phyloP scores from a whole-genome alignment of 106 monocot genomes.

The Acorus gramineus region DNA sequence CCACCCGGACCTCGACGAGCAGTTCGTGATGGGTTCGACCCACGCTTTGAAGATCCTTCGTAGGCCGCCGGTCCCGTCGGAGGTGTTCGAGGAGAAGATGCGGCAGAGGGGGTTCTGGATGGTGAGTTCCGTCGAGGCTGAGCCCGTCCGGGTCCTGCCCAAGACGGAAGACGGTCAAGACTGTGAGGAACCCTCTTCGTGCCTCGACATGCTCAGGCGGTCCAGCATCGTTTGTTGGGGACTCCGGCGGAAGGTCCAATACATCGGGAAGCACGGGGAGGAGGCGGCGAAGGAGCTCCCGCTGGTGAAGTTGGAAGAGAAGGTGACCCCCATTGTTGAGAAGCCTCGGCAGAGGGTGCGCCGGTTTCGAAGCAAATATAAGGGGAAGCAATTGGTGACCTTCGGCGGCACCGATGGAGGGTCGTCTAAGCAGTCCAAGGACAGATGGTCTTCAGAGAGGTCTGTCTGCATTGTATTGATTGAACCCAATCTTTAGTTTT shows the following conservation, averaged over 20 bases:
- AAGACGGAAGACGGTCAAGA: slow-evolving; percentile 3
- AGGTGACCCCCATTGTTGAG: slow-evolving; percentile 2
- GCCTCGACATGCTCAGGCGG: slow-evolving; percentile 23
- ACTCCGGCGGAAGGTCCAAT: slow-evolving; percentile 41
- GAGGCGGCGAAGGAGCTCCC: neutral
- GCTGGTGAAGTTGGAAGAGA: neutral
- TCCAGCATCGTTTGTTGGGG: slow-evolving; percentile 48
- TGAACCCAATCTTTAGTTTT: neutral
- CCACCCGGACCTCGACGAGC: slow-evolving; percentile 77
- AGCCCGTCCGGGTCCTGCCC: neutral
- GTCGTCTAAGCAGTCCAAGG: slow-evolving; percentile 12
- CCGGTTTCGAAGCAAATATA: slow-evolving; percentile 11
- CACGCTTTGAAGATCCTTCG: slow-evolving; percentile 53
- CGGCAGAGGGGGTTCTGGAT: slow-evolving; percentile 65
- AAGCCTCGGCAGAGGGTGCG: slow-evolving; percentile 20
- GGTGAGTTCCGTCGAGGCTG: slow-evolving; percentile 10
- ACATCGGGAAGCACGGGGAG: slow-evolving; percentile 27
- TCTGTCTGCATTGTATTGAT: neutral
- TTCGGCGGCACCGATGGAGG: too few relatives aligned
- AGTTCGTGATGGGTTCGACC: slow-evolving; percentile 74
- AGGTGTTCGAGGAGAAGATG: slow-evolving; percentile 22
- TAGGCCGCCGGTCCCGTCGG: slow-evolving; percentile 20
- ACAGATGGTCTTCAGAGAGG: slow-evolving; percentile 69
- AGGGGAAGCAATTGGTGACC: slow-evolving; percentile 9
- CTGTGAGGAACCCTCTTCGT: neutral